A percentile compares a stretch with the other conserved stretches of the same genome.
Evolutionary conservation across 2,329 filamentous ascomycete species (phyloP).

Genomic region (Passalora sequoiae): DNA sequence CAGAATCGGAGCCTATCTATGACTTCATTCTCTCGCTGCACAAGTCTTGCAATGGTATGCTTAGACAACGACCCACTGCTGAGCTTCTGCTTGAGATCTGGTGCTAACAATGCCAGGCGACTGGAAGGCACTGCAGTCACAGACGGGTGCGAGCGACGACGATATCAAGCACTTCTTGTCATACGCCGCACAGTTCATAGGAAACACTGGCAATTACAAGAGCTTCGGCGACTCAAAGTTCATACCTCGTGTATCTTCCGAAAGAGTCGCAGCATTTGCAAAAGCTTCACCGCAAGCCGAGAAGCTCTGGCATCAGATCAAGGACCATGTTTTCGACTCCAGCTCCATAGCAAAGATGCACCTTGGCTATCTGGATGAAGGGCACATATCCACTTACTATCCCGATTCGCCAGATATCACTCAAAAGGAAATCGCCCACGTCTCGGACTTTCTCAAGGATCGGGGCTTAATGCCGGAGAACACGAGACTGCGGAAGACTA

Average conservation of each 20-base stretch:
- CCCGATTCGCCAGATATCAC: constrained; percentile 46
- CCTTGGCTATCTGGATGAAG: constrained; percentile 46
- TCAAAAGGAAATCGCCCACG: constrained; percentile 43
- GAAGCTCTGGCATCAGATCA: constrained; percentile 41
- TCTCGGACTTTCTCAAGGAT: constrained; percentile 45
- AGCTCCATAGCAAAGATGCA: constrained; percentile 41
- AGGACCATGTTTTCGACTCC: constrained; percentile 43
- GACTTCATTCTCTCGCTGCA: constrained; percentile 52
- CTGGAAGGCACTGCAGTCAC: constrained; percentile 43
- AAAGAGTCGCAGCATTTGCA: constrained; percentile 43
- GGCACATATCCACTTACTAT: constrained; percentile 49
- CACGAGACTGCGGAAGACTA: constrained; percentile 44
- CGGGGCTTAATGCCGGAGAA: constrained; percentile 48
- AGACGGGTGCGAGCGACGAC: constrained; percentile 39
- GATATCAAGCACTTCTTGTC: constrained; percentile 39
- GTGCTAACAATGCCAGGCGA: constrained; percentile 35
- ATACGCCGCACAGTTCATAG: constrained; percentile 47
- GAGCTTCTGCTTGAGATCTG: too few relatives aligned
- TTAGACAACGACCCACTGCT: too few relatives aligned
- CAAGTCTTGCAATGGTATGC: constrained; percentile 36
- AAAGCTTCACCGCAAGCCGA: constrained; percentile 37
- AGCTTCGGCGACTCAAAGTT: constrained; percentile 49
- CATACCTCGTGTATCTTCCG: constrained; percentile 43
- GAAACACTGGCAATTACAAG: constrained; percentile 53
- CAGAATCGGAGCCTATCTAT: constrained; percentile 50